Conservation (phyloP, 257 asterid genomes). For the Coffea eugenioides region DNA sequence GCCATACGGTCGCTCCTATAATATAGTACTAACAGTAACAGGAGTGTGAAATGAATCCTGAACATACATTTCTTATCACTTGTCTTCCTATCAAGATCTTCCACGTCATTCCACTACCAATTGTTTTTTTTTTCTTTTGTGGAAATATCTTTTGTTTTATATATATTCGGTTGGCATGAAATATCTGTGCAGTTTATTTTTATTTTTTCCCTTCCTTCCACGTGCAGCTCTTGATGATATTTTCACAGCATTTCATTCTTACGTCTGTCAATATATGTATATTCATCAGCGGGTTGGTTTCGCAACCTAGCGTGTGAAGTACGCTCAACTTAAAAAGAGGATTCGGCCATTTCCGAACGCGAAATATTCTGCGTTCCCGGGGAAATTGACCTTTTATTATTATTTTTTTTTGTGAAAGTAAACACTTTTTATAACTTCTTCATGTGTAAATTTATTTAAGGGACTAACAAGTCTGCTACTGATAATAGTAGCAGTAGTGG, state of each 20-base stretch:
- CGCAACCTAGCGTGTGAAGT: too few species aligned
- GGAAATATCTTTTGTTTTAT: background rate
- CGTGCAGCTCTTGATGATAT: background rate
- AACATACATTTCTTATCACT: slow-evolving; percentile 55
- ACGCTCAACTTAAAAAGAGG: too few species aligned
- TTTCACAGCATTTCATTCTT: background rate
- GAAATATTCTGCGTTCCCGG: too few species aligned
- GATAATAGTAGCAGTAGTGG: too few species aligned
- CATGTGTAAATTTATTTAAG: too few species aligned
- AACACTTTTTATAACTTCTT: too few species aligned
- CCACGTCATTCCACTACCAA: slow-evolving; percentile 30
- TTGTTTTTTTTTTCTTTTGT: background rate
- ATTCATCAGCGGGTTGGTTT: too few species aligned
- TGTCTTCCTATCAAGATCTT: slow-evolving; percentile 26
- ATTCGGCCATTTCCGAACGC: too few species aligned
- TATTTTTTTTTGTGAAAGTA: too few species aligned
- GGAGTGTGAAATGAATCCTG: slow-evolving; percentile 24
- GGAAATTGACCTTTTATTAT: too few species aligned
- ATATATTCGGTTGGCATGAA: background rate
- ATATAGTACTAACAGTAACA: background rate
- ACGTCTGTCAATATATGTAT: too few species aligned
- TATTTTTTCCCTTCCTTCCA: background rate
- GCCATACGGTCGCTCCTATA: background rate
- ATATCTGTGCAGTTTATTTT: background rate
- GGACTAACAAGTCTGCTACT: too few species aligned